Conservation (phyloP, 805 yeast species). For the Nematodospora valgi region DNA sequence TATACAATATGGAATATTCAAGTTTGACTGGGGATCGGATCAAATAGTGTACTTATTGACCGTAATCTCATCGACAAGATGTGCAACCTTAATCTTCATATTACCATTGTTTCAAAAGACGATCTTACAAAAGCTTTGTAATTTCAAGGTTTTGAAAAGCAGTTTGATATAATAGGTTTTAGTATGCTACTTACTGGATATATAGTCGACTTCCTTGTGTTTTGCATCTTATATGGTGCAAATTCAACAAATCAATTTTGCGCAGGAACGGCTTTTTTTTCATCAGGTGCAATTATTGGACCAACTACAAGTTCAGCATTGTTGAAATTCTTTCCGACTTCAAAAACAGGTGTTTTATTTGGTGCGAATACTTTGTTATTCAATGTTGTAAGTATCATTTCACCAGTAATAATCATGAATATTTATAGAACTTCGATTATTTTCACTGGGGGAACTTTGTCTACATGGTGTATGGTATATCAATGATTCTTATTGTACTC, state of each 20-base stretch:
- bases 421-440: slow-evolving; percentile 35
- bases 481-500: slow-evolving; percentile 7
- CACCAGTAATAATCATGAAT: slow-evolving; percentile 46
- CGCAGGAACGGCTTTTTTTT: slow-evolving; percentile 22
- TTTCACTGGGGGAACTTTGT: slow-evolving; percentile 19
- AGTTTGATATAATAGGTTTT: slow-evolving; percentile 50
- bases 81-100: slow-evolving; percentile 43
- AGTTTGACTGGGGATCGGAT: slow-evolving; percentile 50
- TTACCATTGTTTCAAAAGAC: slow-evolving; percentile 45
- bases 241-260: slow-evolving; percentile 47
- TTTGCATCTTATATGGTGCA: slow-evolving; percentile 25
- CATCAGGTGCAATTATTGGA: slow-evolving; percentile 45
- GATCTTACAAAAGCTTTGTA: slow-evolving; percentile 23
- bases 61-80: slow-evolving; percentile 34
- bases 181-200: slow-evolving; percentile 30
- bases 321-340: slow-evolving; percentile 52
- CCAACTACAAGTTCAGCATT: slow-evolving; percentile 59
- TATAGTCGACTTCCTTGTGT: slow-evolving; percentile 34
- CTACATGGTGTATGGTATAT: slow-evolving; percentile 15
- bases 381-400: slow-evolving; percentile 41
- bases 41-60: slow-evolving; percentile 53
- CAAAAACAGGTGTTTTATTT: slow-evolving; percentile 14
- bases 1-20: slow-evolving; percentile 49
- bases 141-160: slow-evolving; percentile 26
- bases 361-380: slow-evolving; percentile 47